Evolutionary conservation across 805 yeast species (phyloP), one percentile per base, ranked within the genome.

Genomic region (Debaryomyces tyrocola): DNA sequence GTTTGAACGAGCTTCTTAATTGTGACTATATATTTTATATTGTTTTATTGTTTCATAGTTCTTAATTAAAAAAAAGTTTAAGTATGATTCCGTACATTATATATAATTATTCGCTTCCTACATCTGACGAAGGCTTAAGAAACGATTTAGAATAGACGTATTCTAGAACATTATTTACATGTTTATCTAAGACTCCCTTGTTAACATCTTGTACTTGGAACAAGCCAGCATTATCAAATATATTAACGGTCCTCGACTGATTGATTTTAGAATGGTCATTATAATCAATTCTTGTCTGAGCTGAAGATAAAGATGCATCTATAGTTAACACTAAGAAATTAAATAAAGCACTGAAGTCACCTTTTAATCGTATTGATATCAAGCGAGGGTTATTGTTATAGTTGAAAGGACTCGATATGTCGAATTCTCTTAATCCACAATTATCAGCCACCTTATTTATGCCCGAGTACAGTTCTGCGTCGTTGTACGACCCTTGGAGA

Each of bases 321-420:
- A 31, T 14, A 28, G 45, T 18, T 11, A 15, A 18, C 6, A 42
- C 15, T 14, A 57, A 27, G 40, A 56, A 53, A 28, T 54, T 53
- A 39, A 55, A 56, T 3, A 62, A 28, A 10, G 60, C 41, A 28
- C 49, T 51, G 46, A 63, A 50, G 37, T 55, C 59, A 27, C 67
- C 65, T 41, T 47, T 49, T 0, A 55, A 31, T 24, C 46, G 44
- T 12, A 53, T 43, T 6, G 49, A 36, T 33, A 44, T 35, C 10
- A 52, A 24, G 20, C 39, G 33, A 1, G 37, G 38, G 20, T 42
- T 41, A 20, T 41, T 37, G 24, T 50, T 48, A 27, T 47, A 48
- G 6, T 20, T 33, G 31, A 41, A 46, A n/a, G 35, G 38, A 3
- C 34, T 21, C 4, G 51, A 40, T 8, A 36, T 46, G 39, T 53